Evolutionary conservation across 768 basidiomycete genomes (phyloP), one percentile per base, ranked within the genome.

Genomic region (Holtermannia corniformis): DNA sequence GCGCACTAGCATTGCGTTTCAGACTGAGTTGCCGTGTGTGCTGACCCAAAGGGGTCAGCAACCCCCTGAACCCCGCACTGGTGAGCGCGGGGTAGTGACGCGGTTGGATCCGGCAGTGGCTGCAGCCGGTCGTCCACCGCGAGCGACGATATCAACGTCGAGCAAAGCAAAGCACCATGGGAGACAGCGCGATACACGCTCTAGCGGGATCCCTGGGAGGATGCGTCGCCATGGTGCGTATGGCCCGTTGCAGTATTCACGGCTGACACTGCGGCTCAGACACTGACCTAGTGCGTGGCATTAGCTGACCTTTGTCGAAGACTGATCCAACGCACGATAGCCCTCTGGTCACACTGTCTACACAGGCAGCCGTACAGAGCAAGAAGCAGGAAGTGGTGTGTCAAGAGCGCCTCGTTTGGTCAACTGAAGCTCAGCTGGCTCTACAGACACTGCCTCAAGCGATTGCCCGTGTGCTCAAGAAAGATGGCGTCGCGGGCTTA

Each of bases 161-260:
- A n/a, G n/a, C n/a, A n/a, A n/a, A n/a, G n/a, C n/a, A n/a, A n/a
- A n/a, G n/a, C 32, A 55, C 28, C 47, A 67, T 70, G 62, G 58
- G 58, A 55, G 87, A 96, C 72, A 88, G 87, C 45, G 73, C 82
- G 13, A 84, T 95, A 24, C 90, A 96, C 62, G 80, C 92, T 32
- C 64, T 86, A 12, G 87, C 92, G 16, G 95, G 95, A 12, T 89
- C 90, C 16, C 80, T 84, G 1, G 92, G 89, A 45, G 93, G 93
- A 22, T 84, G 93, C 63, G 73, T 81, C 5, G 89, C 93, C 21
- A 95, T 97, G 91, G 90, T 85, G 59, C 72, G 84, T 55, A n/a
- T 27, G 44, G 5, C 22, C 26, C 1, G 16, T n/a, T 44, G 20
- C 45, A 47, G n/a, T n/a, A n/a, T n/a, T n/a, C n/a, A n/a, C n/a